phyloP scores from a whole-genome alignment of 805 yeast species.

The Starmerella potacharoeniae region DNA sequence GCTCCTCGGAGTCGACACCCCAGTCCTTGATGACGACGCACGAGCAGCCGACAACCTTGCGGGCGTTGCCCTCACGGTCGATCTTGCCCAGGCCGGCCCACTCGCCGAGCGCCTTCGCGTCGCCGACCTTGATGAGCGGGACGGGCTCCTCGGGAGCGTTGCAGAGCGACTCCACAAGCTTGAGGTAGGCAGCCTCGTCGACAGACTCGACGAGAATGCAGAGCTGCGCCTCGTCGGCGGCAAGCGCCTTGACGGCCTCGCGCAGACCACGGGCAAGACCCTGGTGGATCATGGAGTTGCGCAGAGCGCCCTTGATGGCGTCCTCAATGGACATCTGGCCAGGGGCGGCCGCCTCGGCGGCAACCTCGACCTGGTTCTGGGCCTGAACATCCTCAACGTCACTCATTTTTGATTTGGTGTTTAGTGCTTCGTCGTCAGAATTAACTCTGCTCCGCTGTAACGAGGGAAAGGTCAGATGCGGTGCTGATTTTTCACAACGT shows the following conservation, averaged over 20 bases:
- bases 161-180: slow-evolving; percentile 98
- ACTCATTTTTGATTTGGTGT: slow-evolving; percentile 39
- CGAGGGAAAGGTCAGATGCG: neutral
- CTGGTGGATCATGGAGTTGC: slow-evolving; percentile 91
- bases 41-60: slow-evolving; percentile 99
- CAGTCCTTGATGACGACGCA: slow-evolving; percentile 99
- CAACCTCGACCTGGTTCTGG: slow-evolving; percentile 53
- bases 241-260: slow-evolving; percentile 98
- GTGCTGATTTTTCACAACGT: slow-evolving; percentile 10
- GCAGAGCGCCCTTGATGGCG: slow-evolving; percentile 94
- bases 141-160: slow-evolving; percentile 93
- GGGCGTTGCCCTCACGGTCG: slow-evolving; percentile 99
- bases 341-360: slow-evolving; percentile 63
- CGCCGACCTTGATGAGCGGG: slow-evolving; percentile 98
- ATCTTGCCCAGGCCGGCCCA: slow-evolving; percentile 99
- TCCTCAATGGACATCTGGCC: slow-evolving; percentile 94
- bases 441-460: slow-evolving; percentile 25
- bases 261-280: slow-evolving; percentile 99
- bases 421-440: slow-evolving; percentile 26
- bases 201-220: slow-evolving; percentile 96
- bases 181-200: slow-evolving; percentile 92
- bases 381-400: slow-evolving; percentile 73
- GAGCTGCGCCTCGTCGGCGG: slow-evolving; percentile 95
- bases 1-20: slow-evolving; percentile 99
- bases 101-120: slow-evolving; percentile 99